phyloP scores from a whole-genome alignment of 2,329 filamentous ascomycete species.

The Hirsutella minnesotensis region DNA sequence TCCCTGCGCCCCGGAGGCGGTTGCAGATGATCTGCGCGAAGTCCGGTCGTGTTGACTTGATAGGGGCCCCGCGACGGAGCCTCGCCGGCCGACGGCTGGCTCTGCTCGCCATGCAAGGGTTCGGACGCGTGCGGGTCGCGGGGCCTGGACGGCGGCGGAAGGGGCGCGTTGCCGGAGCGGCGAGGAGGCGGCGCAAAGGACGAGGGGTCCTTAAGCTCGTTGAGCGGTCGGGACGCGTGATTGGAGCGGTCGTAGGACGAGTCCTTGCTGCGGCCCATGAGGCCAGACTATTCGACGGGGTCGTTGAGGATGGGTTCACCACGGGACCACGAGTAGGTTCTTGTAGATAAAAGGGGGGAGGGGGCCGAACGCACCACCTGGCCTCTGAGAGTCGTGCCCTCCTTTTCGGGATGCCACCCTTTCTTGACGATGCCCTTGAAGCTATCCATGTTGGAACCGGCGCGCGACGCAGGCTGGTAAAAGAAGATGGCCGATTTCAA shows the following conservation, averaged over 20 bases:
- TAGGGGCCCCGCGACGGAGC: slow-evolving; percentile 53
- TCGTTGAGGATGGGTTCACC: not conserved
- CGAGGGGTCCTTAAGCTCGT: slow-evolving; percentile 60
- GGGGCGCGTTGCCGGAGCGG: slow-evolving; percentile 15
- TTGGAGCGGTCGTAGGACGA: slow-evolving; percentile 13
- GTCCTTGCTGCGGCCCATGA: slow-evolving; percentile 30
- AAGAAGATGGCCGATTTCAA: no score
- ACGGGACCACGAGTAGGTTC: not conserved
- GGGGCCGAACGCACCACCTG: slow-evolving; percentile 26
- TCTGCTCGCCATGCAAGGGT: no score
- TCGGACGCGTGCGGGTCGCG: slow-evolving; percentile 2
- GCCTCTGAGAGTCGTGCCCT: slow-evolving; percentile 19
- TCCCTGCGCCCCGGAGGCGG: slow-evolving; percentile 51
- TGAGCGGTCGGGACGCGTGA: slow-evolving; percentile 47
- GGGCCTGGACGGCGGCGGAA: slow-evolving; percentile 5
- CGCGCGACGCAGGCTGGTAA: no score
- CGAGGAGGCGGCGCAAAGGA: slow-evolving; percentile 75
- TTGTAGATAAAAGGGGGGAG: not conserved
- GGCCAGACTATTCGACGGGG: slow-evolving; percentile 25
- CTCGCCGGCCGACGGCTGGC: not conserved
- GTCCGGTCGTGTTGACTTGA: slow-evolving; percentile 56
- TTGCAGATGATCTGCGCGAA: slow-evolving; percentile 57
- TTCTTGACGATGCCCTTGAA: slow-evolving; percentile 37
- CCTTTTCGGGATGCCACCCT: slow-evolving; percentile 40
- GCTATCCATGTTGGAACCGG: slow-evolving; percentile 25